Evolutionary conservation across 202 grass and related monocot species (phyloP).

Genomic region (Cymbopogon flexuosus): DNA sequence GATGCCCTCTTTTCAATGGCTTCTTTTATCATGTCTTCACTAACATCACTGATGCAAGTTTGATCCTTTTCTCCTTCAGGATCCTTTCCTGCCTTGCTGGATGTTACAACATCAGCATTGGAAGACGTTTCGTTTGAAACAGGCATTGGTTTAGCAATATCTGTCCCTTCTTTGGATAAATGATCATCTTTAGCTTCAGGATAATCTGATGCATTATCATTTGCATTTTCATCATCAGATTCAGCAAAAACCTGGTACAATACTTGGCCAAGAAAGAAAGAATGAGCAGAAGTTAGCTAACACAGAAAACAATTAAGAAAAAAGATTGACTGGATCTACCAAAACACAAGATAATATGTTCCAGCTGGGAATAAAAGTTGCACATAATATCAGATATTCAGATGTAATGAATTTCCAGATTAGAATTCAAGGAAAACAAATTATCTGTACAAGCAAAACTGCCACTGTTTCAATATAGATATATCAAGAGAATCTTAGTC

Average conservation of each 20-base stretch:
- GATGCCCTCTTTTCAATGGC: constrained; percentile 56
- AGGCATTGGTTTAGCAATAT: constrained; percentile 33
- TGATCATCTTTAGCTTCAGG: constrained; percentile 35
- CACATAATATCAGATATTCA: background rate
- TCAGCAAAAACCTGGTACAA: constrained; percentile 55
- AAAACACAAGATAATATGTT: constrained; percentile 26
- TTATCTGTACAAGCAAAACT: background rate
- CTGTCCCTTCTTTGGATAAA: constrained; percentile 50
- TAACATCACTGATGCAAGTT: constrained; percentile 39
- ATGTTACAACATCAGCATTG: constrained; percentile 39
- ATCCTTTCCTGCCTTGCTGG: constrained; percentile 34
- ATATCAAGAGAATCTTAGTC: background rate
- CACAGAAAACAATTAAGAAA: background rate
- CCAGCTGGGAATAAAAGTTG: background rate
- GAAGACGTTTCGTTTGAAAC: constrained; percentile 37
- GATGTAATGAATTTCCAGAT: constrained; percentile 13
- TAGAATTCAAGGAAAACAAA: constrained; percentile 3
- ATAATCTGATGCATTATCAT: constrained; percentile 41
- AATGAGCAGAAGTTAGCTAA: constrained; percentile 14
- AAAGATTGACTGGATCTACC: background rate
- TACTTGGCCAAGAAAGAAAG: constrained; percentile 7
- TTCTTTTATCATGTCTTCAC: constrained; percentile 66
- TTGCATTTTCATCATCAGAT: constrained; percentile 49
- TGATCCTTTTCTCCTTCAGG: constrained; percentile 35
- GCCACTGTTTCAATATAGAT: background rate